These are phyloP conservation scores for Alternaria hordeiaustralica DNA, from an alignment of 2,329 filamentous ascomycete species.

Conservation along the genomic window DNA sequence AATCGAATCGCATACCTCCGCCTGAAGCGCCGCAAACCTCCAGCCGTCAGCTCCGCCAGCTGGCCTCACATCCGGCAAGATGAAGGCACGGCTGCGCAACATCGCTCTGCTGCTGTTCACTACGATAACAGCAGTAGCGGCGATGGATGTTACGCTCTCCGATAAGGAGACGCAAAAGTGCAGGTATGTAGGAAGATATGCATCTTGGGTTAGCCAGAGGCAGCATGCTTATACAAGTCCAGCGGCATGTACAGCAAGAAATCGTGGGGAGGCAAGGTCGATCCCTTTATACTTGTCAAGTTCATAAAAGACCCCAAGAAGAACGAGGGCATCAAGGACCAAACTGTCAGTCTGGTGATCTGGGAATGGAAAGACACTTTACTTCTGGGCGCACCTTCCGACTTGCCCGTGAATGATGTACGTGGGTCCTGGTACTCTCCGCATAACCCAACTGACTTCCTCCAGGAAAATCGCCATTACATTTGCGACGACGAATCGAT, in stretches of 20 bases:
- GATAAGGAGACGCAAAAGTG: slow-evolving; percentile 17
- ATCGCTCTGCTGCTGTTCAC: slow-evolving; percentile 43
- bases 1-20: slow-evolving; percentile 3
- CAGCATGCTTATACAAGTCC: not conserved
- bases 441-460: slow-evolving; percentile 26
- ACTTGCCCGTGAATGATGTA: slow-evolving; percentile 37
- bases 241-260: slow-evolving; percentile 86
- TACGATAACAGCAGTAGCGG: slow-evolving; percentile 40
- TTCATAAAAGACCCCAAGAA: slow-evolving; percentile 65
- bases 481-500: slow-evolving; percentile 81
- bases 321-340: slow-evolving; percentile 68
- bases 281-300: slow-evolving; percentile 87
- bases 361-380: slow-evolving; percentile 92
- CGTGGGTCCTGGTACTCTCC: slow-evolving; percentile 10
- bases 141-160: slow-evolving; percentile 44
- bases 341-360: slow-evolving; percentile 81
- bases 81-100: slow-evolving; percentile 44
- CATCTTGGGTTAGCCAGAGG: not conserved
- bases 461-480: slow-evolving; percentile 60
- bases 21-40: slow-evolving; percentile 1
- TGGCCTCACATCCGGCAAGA: slow-evolving; percentile 42
- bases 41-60: slow-evolving; percentile 32
- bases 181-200: slow-evolving; percentile 2
- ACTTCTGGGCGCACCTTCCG: slow-evolving; percentile 71
- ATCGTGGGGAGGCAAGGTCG: slow-evolving; percentile 84